Evolutionary conservation across 108 stramenopile genomes (phyloP), one percentile per base, ranked within the genome.

Genomic region (Skeletonema grethae): DNA sequence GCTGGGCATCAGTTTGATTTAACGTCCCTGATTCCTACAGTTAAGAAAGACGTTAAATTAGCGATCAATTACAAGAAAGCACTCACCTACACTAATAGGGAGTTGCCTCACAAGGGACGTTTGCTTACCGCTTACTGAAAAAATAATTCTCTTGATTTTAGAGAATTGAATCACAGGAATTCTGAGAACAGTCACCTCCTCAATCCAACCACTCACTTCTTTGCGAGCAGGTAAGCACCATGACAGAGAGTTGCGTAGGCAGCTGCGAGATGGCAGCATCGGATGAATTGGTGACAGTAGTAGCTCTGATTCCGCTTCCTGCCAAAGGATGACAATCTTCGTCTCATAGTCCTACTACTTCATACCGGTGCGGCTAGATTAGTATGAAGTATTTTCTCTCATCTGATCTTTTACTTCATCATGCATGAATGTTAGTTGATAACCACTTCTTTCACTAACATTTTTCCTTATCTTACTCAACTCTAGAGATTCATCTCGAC

Each of bases 401-500:
- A 38, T 11, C 36, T 9, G 10, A 38, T 38, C 9, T 38, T 1
- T 11, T 9, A 1, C 11, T 11, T 38, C 10, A 38, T 1, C 10
- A 38, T 10, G 32, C 4, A n/a, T 34, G 7, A 7, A 38, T 11
- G 2, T 10, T 11, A 11, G 10, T 38, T 38, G 36, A 38, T 8
- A 43, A 12, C 0, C 11, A 39, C 0, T 62, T 30, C 28, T 18
- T 3, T 53, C n/a, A 29, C 16, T 53, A 63, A 45, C 61, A 30
- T 64, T 34, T 5, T 53, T 41, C 20, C 20, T 67, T 75, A n/a
- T 16, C 34, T 31, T 6, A 12, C 28, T 22, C 12, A 32, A 32
- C 10, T 18, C 22, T 53, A 67, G 57, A 81, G 72, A 81, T 65
- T 48, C n/a, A 46, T 85, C 82, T 87, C 87, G 87, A 75, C 84